These are phyloP conservation scores for Domatiomyces catenatus DNA, from an alignment of 2,329 filamentous ascomycete genomes.

Conservation along the genomic window DNA sequence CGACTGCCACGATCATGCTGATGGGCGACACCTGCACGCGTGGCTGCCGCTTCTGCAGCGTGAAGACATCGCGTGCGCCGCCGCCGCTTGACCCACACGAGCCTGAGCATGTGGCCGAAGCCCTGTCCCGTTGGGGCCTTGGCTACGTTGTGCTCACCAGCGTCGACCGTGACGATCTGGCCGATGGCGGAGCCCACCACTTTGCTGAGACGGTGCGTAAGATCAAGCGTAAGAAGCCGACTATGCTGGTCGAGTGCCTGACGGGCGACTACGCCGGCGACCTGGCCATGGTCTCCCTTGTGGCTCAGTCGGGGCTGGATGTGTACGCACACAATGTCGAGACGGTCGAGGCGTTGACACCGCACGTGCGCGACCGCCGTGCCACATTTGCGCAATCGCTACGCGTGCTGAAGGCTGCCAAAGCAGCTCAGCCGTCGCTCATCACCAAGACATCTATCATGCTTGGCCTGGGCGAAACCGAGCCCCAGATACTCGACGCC, in stretches of 20 bases:
- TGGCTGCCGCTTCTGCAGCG: conserved; percentile 90
- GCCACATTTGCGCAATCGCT: conserved; percentile 81
- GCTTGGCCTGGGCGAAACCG: conserved; percentile 85
- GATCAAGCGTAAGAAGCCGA: conserved; percentile 62
- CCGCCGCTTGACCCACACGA: conserved; percentile 87
- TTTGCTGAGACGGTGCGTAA: conserved; percentile 87
- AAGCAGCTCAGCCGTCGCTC: conserved; percentile 57
- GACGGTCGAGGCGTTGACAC: conserved; percentile 80
- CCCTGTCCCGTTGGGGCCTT: conserved; percentile 77
- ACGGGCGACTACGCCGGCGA: conserved; percentile 77
- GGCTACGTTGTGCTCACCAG: conserved; percentile 91
- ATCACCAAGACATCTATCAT: conserved; percentile 99
- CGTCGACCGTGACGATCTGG: conserved; percentile 85
- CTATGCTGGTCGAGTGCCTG: conserved; percentile 31
- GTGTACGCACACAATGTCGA: conserved; percentile 97
- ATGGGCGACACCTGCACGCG: conserved; percentile 98
- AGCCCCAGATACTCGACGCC: conserved; percentile 67
- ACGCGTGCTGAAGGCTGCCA: conserved; percentile 63
- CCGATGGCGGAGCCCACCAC: conserved; percentile 74
- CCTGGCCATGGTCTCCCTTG: conserved; percentile 67
- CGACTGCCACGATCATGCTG: conserved; percentile 96
- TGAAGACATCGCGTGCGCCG: conserved; percentile 67
- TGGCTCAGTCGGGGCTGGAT: conserved; percentile 77
- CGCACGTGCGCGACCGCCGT: conserved; percentile 73
- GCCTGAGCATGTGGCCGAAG: conserved; percentile 91